Base-by-base conservation (phyloP, 2,329 filamentous ascomycete species). In the Ophiocordyceps camponoti-leonardi region DNA sequence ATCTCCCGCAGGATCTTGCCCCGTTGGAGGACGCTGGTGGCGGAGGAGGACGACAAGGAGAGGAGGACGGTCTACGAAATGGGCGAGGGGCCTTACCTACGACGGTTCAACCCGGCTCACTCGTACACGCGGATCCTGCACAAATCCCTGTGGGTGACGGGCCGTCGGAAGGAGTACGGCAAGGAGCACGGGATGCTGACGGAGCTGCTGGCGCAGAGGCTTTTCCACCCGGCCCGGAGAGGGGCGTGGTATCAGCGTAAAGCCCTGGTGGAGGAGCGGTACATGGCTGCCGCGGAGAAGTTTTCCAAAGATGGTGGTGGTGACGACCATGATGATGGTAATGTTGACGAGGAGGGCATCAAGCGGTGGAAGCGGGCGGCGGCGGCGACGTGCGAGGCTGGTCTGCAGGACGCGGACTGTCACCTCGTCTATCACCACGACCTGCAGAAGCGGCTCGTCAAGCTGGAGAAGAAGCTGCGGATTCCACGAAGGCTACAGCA, bases 211-310 rank as follows among this genome's bases (percentile, higher is more conserved):
- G 65, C 66, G 4, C 92, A 98, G 58, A 75, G 75, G 5, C 71
- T 95, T 0, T 96, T 96, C 54, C 88, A 96, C 54, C 72, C 83
- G 41, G 78, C 87, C 1, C 76, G 88, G 26, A 77, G 92, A 40
- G 92, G 92, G 0, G 77, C 80, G 1, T 98, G 92, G 92, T 96
- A 96, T 58, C 88, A 95, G 57, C 83, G 92, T 19, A 94, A 93
- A 62, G 92, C 90, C 1, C 67, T 98, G 1, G 63, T 98, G 2
- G 92, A 98, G 65, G 92, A 98, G 59, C 87, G 93, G 58, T 96
- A 98, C 61, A 88, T 96, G 84, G 73, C 79, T 56, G 67, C 72
- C 5, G 58, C 83, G 6, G 70, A 67, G 28, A 66, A 72, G 0
- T 61, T 60, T 2, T 61, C n/a, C n/a, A n/a, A n/a, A n/a, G n/a